These are phyloP conservation scores for Ceratocystis lukuohia DNA, from an alignment of 2,329 filamentous ascomycete species.

Conservation along the genomic window DNA sequence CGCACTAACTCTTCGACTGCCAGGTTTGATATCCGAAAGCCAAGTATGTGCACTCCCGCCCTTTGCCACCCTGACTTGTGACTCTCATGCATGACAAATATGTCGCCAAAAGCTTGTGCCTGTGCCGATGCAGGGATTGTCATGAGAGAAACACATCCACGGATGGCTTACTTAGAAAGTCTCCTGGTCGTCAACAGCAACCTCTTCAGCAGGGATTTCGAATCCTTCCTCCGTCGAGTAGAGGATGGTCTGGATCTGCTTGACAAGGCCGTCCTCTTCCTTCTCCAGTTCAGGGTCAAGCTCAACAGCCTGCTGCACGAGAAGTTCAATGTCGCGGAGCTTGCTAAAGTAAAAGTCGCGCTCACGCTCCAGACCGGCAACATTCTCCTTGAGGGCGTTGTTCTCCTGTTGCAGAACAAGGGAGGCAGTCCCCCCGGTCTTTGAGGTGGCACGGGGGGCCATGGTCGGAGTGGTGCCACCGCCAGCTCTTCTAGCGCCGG, in stretches of 20 bases:
- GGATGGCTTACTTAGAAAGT: constrained; percentile 43
- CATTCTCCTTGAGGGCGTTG: constrained; percentile 80
- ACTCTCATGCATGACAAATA: background rate
- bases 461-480: constrained; percentile 53
- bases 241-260: constrained; percentile 90
- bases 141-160: background rate
- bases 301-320: constrained; percentile 87
- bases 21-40: background rate
- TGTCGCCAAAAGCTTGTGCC: background rate
- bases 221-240: constrained; percentile 94
- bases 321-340: constrained; percentile 85
- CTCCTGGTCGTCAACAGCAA: constrained; percentile 63
- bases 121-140: background rate
- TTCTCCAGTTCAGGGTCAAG: constrained; percentile 87
- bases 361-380: constrained; percentile 87
- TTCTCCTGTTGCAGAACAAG: constrained; percentile 76
- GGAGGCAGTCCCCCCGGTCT: constrained; percentile 36
- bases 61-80: background rate
- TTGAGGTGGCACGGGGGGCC: constrained; percentile 29
- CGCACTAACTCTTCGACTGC: background rate
- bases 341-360: constrained; percentile 99
- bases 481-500: constrained; percentile 37
- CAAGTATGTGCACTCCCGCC: background rate
- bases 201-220: constrained; percentile 72
- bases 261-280: constrained; percentile 81